Percentiles rank a stretch among this genome's conserved stretches.
These are phyloP conservation scores for Aspergillus kassunensis DNA, from an alignment of 495 filamentous ascomycete genomes.

Conservation along the genomic window DNA sequence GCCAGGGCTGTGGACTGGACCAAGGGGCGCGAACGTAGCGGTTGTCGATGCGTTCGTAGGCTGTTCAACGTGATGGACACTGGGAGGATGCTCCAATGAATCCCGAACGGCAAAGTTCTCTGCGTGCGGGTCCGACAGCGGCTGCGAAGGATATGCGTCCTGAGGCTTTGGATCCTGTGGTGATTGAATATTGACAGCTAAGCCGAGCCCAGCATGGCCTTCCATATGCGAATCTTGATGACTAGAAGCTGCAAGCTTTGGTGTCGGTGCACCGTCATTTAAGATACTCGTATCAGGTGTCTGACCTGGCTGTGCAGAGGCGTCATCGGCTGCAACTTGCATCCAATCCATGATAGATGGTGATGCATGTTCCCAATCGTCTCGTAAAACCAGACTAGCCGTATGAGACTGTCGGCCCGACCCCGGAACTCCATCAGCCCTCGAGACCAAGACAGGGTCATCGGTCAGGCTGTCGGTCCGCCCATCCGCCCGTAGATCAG, in stretches of 20 bases:
- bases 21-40: conserved; percentile 49
- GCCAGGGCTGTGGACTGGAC: conserved; percentile 55
- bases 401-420: conserved; percentile 25
- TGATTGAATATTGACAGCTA: conserved; percentile 35
- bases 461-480: conserved; percentile 30
- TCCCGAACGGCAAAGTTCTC: neutral
- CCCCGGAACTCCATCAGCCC: conserved; percentile 17
- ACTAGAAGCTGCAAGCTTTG: conserved; percentile 16
- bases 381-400: conserved; percentile 44
- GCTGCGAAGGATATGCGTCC: conserved; percentile 33
- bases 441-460: conserved; percentile 36
- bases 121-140: conserved; percentile 16
- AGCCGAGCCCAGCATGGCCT: conserved; percentile 27
- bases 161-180: conserved; percentile 23
- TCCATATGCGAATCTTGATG: conserved; percentile 10
- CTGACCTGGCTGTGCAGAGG: conserved; percentile 17
- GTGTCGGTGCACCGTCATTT: conserved; percentile 24
- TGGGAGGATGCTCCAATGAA: conserved; percentile 23
- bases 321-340: conserved; percentile 44
- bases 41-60: conserved; percentile 29
- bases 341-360: conserved; percentile 55
- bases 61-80: conserved; percentile 34
- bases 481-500: conserved; percentile 14
- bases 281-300: conserved; percentile 18
- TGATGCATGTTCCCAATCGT: conserved; percentile 53